A percentile compares a stretch with the other conserved stretches of the same genome.
These are phyloP conservation scores for Astrephomene gubernaculifera DNA, from an alignment of 139 green algal genomes.

Conservation along the genomic window DNA sequence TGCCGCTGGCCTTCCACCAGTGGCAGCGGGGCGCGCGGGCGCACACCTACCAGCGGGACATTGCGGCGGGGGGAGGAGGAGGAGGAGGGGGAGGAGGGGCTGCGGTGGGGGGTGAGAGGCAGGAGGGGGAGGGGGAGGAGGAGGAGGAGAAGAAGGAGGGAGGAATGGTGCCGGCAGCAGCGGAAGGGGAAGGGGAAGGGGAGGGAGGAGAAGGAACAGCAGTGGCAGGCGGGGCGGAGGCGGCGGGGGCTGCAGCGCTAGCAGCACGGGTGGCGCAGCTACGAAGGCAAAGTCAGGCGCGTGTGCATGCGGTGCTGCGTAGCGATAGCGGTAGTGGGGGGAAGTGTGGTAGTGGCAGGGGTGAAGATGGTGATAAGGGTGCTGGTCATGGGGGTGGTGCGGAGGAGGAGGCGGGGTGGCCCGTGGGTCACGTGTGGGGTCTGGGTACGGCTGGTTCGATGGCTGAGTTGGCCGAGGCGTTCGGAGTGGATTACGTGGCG, in stretches of 20 bases:
- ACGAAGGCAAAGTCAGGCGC: neutral
- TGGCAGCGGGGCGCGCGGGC: conserved; percentile 61
- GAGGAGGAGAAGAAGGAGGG: neutral
- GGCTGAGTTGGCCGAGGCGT: conserved; percentile 36
- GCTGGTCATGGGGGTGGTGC: neutral
- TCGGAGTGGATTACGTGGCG: conserved; percentile 50
- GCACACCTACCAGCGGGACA: conserved; percentile 51
- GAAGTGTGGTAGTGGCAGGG: too few species aligned
- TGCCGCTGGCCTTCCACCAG: conserved; percentile 71
- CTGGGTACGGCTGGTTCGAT: conserved; percentile 50
- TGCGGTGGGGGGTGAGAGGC: neutral
- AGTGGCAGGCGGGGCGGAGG: neutral
- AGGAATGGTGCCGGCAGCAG: neutral
- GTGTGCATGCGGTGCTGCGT: conserved; percentile 2
- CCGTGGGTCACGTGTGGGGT: conserved; percentile 49
- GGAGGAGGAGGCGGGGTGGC: conserved; percentile 21
- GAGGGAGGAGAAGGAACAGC: neutral
- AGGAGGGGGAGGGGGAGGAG: neutral
- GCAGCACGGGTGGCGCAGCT: neutral
- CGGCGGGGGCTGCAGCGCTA: neutral
- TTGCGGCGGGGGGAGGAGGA: neutral
- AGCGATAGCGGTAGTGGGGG: too few species aligned
- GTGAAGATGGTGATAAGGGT: too few species aligned
- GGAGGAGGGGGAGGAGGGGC: neutral
- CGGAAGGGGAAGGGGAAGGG: neutral